Base-by-base conservation (phyloP, 257 asterid genomes). In the Ehretia macrophylla region DNA sequence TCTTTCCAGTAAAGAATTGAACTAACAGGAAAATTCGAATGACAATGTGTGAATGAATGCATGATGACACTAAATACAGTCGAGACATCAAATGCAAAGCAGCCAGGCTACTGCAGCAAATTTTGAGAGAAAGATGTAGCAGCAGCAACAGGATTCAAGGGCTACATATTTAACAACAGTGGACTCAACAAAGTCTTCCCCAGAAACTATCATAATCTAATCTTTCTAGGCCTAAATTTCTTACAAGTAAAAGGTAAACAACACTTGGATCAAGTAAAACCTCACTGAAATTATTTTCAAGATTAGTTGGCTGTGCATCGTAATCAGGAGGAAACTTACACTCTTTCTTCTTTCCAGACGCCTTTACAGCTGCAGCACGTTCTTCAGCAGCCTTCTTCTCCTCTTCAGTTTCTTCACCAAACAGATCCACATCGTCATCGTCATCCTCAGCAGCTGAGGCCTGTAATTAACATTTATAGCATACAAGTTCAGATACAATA, bases 331-430 rank as follows among this genome's bases (percentile, higher is more conserved):
- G 17, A 22, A 56, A 60, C 95, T 74, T 39, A 91, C 98, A 82
- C 40, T 85, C 99, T 77, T 86, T 85, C 94, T 93, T 93, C 84
- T 93, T 89, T 55, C 68, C 76, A 68, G 99, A 76, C 17, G 94
- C 91, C 84, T 86, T 89, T 9, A 58, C 80, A 18, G 99, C 80
- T 38, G 99, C 97, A 11, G 96, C 94, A 51, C 96, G 96, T 22
- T 74, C 92, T 63, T 89, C 99, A 22, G 97, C 76, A 59, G 97
- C 97, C 64, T 77, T 82, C 80, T 93, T 93, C 77, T 88, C 99
- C 68, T 89, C 99, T 75, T 89, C 99, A 13, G 99, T 89, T 72
- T 90, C 97, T 76, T 90, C 96, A 47, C 95, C 96, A 63, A 90
- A 90, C 72, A 90, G 82, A 68, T 90, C 97, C 55, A 87, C 91